Conservation (phyloP, 169 alveolate genomes). For the Perkinsus chesapeaki region DNA sequence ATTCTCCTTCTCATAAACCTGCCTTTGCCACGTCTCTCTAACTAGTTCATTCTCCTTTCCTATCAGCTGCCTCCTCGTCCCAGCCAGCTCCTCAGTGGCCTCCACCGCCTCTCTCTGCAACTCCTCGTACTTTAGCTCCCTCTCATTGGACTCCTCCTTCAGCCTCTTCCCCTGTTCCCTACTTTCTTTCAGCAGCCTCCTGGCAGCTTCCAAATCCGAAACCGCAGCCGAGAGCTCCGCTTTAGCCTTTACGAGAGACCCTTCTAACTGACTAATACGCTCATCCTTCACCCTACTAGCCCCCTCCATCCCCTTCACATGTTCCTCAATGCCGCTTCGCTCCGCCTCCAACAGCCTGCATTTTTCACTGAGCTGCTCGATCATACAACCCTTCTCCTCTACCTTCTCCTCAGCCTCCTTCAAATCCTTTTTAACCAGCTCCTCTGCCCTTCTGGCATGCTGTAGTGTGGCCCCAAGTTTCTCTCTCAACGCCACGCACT, state of each 20-base stretch:
- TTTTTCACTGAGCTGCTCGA: not conserved
- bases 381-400: not conserved
- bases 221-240: too few species aligned
- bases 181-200: too few species aligned
- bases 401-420: not conserved
- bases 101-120: not conserved
- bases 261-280: not conserved
- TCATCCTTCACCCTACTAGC: not conserved
- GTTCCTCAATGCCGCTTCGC: not conserved
- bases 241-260: not conserved
- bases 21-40: not conserved
- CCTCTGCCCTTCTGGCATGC: not conserved
- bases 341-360: not conserved
- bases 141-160: not conserved
- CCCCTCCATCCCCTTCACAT: not conserved
- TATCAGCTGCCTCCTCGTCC: not conserved
- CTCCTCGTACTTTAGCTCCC: not conserved
- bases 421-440: not conserved
- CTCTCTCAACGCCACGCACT: not conserved
- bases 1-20: not conserved
- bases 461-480: not conserved
- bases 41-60: not conserved
- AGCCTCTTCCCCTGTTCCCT: not conserved
- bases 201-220: too few species aligned
- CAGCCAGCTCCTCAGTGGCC: not conserved